These are phyloP conservation scores for Eleusine indica DNA, from an alignment of 176 grass and related monocot genomes.

Conservation along the genomic window DNA sequence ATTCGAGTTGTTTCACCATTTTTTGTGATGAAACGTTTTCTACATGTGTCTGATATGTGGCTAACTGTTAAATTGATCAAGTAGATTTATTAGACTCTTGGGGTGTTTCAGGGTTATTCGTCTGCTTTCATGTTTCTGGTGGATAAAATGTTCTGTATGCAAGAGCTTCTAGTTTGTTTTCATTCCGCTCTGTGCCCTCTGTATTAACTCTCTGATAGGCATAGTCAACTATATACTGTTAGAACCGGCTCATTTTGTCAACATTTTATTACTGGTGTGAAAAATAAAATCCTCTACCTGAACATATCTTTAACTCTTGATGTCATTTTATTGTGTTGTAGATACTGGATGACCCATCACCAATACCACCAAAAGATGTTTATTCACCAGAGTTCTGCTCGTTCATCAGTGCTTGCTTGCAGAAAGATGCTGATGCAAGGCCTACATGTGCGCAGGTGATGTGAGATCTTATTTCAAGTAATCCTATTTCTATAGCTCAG, in stretches of 20 bases:
- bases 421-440: constrained; percentile 72
- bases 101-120: not conserved
- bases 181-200: not conserved
- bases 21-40: not conserved
- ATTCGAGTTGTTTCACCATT: not conserved
- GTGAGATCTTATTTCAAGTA: not conserved
- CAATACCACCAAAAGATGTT: constrained; percentile 58
- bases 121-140: constrained; percentile 1
- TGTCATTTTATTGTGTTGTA: constrained; percentile 31
- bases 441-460: constrained; percentile 75
- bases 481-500: not conserved
- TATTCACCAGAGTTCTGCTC: constrained; percentile 65
- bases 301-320: constrained; percentile 18
- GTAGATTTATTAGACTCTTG: not conserved
- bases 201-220: not conserved
- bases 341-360: constrained; percentile 80
- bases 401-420: constrained; percentile 80
- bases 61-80: not conserved
- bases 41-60: not conserved
- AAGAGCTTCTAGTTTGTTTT: not conserved
- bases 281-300: constrained; percentile 3
- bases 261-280: constrained; percentile 13
- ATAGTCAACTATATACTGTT: not conserved
- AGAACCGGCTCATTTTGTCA: not conserved
- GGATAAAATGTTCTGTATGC: not conserved